Evolutionary conservation across 2,329 filamentous ascomycete genomes (phyloP), one percentile per base, ranked within the genome.

Genomic region (Verticillium longisporum): DNA sequence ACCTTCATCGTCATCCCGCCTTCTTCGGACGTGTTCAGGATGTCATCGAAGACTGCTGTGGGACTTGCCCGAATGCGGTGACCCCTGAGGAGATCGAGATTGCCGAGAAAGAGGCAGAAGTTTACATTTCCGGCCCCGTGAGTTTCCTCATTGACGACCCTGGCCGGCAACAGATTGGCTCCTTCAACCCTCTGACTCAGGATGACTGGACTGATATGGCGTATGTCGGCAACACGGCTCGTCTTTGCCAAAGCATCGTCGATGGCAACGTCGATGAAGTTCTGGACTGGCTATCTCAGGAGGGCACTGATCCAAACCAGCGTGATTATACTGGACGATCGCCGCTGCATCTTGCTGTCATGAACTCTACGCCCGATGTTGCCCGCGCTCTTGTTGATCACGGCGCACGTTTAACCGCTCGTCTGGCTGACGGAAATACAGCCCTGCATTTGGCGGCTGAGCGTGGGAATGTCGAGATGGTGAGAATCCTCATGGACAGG

Each of bases 181-280:
- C 82, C 10, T 96, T 96, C 76, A 89, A 95, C 67, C 92, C 91
- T 0, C 80, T 94, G 41, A 93, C 89, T 0, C 87, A 91, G 53
- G 82, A 91, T 58, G 91, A 95, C 69, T 96, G 91, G 90, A 95
- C 91, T 0, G 90, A 93, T 65, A 95, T 96, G 91, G 91, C 91
- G 0, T 96, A 96, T 66, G 82, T 96, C 38, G 90, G 91, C 11
- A 90, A 92, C 66, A 93, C 90, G 1, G 86, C 85, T 41, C 80
- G 83, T 15, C 80, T 96, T 1, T 96, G 90, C 68, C 88, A 92
- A 69, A 91, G 90, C 1, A 96, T 96, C 61, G 85, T 93, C 4
- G 87, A 92, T 66, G 79, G 83, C 1, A 88, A 96, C 71, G 66
- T 88, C 3, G 86, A 90, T 41, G 82, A 85, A 64, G 88, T 96